Evolutionary conservation across 2,329 filamentous ascomycete genomes (phyloP).

Genomic region (Hypoxylon sp.): DNA sequence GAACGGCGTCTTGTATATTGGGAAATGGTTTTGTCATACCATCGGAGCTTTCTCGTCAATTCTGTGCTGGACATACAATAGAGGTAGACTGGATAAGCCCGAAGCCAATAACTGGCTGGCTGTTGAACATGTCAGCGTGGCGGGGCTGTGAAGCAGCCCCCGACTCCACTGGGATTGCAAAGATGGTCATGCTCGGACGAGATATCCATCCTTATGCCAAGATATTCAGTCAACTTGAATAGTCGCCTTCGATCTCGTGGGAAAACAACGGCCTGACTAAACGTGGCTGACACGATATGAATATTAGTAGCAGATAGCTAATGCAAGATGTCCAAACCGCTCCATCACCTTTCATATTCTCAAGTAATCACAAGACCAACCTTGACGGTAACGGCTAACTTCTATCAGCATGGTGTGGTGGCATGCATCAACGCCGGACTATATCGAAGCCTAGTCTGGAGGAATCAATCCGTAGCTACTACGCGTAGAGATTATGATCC

Average conservation of each 20-base stretch:
- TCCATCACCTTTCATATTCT: conserved; percentile 13
- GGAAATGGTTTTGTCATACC: conserved; percentile 28
- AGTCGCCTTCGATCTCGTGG: conserved; percentile 25
- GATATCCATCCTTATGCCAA: conserved; percentile 44
- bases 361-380: conserved; percentile 30
- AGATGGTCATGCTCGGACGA: conserved; percentile 30
- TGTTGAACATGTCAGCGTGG: conserved; percentile 47
- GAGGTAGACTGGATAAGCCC: conserved; percentile 29
- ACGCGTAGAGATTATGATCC: conserved; percentile 20
- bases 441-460: conserved; percentile 37
- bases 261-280: conserved; percentile 23
- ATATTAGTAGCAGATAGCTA: conserved; percentile 12
- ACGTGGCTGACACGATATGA: conserved; percentile 30
- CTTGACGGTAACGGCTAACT: conserved; percentile 32
- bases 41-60: conserved; percentile 41
- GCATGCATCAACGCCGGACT: conserved; percentile 40
- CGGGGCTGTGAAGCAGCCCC: conserved; percentile 43
- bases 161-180: conserved; percentile 42
- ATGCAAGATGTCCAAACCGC: conserved; percentile 20
- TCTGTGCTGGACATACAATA: conserved; percentile 40
- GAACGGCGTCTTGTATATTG: conserved; percentile 38
- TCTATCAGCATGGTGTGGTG: conserved; percentile 43
- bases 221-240: conserved; percentile 29
- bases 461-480: conserved; percentile 40
- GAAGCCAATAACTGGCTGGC: conserved; percentile 38